These are phyloP conservation scores for Solioccasus polychromus DNA, from an alignment of 768 basidiomycete species.

Conservation along the genomic window DNA sequence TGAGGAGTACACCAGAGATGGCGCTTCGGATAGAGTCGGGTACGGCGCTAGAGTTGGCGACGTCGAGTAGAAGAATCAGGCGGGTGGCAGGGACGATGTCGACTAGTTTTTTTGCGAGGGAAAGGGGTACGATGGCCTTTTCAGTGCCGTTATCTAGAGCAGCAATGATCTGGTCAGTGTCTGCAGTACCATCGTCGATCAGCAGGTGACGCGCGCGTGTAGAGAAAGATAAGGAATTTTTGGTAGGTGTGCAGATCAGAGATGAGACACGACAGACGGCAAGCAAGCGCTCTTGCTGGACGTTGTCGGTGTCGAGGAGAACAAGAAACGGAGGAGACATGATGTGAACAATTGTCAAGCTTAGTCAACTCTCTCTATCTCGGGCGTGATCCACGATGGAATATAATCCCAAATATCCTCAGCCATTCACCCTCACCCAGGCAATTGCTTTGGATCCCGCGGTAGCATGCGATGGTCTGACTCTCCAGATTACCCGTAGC, in stretches of 20 bases:
- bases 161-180: slow-evolving; percentile 54
- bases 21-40: slow-evolving; percentile 70
- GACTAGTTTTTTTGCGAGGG: slow-evolving; percentile 65
- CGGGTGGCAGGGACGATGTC: slow-evolving; percentile 68
- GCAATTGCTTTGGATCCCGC: slow-evolving; percentile 62
- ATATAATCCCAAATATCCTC: slow-evolving; percentile 61
- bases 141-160: slow-evolving; percentile 77
- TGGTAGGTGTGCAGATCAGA: slow-evolving; percentile 50
- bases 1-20: slow-evolving; percentile 78
- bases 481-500: background rate
- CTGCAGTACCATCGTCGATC: slow-evolving; percentile 46
- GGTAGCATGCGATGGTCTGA: slow-evolving; percentile 67
- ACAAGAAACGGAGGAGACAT: slow-evolving; percentile 50
- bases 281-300: slow-evolving; percentile 45
- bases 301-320: slow-evolving; percentile 46
- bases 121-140: slow-evolving; percentile 72
- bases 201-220: slow-evolving; percentile 50
- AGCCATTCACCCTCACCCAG: slow-evolving; percentile 72
- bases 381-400: slow-evolving; percentile 46
- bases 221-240: slow-evolving; percentile 28
- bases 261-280: slow-evolving; percentile 77
- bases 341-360: slow-evolving; percentile 10
- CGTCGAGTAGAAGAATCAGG: slow-evolving; percentile 73
- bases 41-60: slow-evolving; percentile 68
- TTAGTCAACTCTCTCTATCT: slow-evolving; percentile 19